phyloP scores from a whole-genome alignment of 192 early-diverging fungal species.

The Entomortierella chlamydospora region DNA sequence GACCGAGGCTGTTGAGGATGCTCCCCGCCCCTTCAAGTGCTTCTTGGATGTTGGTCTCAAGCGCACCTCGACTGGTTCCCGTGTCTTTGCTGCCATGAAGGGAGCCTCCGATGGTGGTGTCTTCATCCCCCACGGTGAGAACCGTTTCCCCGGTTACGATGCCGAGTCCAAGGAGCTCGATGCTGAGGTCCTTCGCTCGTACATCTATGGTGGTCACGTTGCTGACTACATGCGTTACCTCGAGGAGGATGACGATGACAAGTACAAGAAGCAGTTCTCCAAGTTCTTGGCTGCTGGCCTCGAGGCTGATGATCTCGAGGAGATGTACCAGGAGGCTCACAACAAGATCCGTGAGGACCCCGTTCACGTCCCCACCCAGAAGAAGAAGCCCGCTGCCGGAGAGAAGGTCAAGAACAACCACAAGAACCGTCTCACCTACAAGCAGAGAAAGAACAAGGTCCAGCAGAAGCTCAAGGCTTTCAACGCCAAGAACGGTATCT shows the following conservation, averaged over 20 bases:
- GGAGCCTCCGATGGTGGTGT: constrained; percentile 99
- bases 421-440: constrained; percentile 82
- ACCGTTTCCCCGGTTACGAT: constrained; percentile 98
- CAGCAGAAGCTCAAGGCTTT: constrained; percentile 91
- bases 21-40: constrained; percentile 96
- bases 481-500: constrained; percentile 61
- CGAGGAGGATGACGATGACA: constrained; percentile 99
- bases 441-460: constrained; percentile 91
- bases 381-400: constrained; percentile 76
- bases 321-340: constrained; percentile 94
- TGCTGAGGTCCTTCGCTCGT: constrained; percentile 90
- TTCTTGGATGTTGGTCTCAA: constrained; percentile 97
- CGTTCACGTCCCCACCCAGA: constrained; percentile 70
- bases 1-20: constrained; percentile 92
- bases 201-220: constrained; percentile 99
- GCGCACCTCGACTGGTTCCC: constrained; percentile 97
- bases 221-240: constrained; percentile 98
- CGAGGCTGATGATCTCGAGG: constrained; percentile 92
- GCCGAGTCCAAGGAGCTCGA: constrained; percentile 87
- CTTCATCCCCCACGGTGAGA: constrained; percentile 95
- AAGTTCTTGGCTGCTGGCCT: constrained; percentile 91
- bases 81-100: constrained; percentile 98
- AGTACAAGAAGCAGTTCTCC: constrained; percentile 96
- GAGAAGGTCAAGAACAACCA: constrained; percentile 80
- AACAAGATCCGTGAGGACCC: constrained; percentile 95